Evolutionary conservation across 2,329 filamentous ascomycete species (phyloP).

Genomic region (Fusarium sp.): DNA sequence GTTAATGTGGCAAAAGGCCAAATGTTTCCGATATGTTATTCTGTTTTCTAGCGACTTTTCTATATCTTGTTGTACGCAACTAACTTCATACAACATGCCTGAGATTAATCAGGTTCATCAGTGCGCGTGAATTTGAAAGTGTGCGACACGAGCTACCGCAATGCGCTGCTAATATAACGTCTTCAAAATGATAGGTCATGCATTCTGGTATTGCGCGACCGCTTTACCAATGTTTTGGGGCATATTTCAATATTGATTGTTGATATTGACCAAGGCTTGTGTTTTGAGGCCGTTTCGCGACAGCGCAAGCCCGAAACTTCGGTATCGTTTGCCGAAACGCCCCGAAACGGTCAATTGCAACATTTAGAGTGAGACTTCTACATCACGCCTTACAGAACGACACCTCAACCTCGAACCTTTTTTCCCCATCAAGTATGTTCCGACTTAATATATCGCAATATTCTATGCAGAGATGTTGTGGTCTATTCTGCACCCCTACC

Average conservation of each 20-base stretch:
- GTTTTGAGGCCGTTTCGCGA: slow-evolving; percentile 24
- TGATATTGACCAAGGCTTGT: background rate
- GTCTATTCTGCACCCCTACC: slow-evolving; percentile 36
- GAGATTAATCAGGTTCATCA: background rate
- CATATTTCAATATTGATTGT: background rate
- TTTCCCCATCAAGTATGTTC: background rate
- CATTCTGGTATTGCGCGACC: slow-evolving; percentile 12
- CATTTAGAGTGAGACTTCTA: background rate
- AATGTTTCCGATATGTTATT: slow-evolving; percentile 35
- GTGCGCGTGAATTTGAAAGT: background rate
- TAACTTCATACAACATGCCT: slow-evolving; percentile 24
- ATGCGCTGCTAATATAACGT: slow-evolving; percentile 8
- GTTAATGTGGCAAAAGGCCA: slow-evolving; percentile 16
- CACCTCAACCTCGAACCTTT: background rate
- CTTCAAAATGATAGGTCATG: background rate
- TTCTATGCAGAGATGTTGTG: background rate
- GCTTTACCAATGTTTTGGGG: background rate
- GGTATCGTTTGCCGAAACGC: background rate
- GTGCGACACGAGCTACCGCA: background rate
- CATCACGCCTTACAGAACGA: background rate
- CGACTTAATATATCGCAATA: background rate
- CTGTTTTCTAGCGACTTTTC: slow-evolving; percentile 36
- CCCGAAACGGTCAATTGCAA: background rate
- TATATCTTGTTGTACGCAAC: slow-evolving; percentile 42
- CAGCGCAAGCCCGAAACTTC: slow-evolving; percentile 7